These are phyloP conservation scores for Glaciozyma antarctica DNA, from an alignment of 768 basidiomycete species.

Conservation along the genomic window DNA sequence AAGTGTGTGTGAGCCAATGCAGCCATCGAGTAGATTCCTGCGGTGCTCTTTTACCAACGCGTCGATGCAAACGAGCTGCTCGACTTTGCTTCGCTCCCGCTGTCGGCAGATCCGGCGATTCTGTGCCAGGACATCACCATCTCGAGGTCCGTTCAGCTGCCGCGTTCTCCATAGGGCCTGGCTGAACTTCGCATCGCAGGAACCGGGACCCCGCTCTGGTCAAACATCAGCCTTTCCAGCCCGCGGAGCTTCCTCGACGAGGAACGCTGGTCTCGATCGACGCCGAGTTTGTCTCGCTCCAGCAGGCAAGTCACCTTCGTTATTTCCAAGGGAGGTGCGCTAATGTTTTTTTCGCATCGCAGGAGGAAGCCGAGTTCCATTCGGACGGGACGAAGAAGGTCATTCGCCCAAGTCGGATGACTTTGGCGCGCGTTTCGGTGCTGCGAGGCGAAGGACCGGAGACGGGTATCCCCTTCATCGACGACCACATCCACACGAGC, in stretches of 20 bases:
- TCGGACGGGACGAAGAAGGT: slow-evolving; percentile 93
- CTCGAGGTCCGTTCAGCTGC: slow-evolving; percentile 51
- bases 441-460: slow-evolving; percentile 72
- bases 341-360: too few species aligned
- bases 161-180: background rate
- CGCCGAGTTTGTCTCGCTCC: slow-evolving; percentile 95
- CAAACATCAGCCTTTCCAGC: slow-evolving; percentile 64
- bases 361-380: slow-evolving; percentile 92
- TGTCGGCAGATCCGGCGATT: slow-evolving; percentile 60
- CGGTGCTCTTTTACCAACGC: slow-evolving; percentile 82
- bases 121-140: slow-evolving; percentile 66
- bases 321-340: too few species aligned
- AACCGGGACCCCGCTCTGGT: slow-evolving; percentile 63
- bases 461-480: slow-evolving; percentile 84
- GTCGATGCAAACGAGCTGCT: slow-evolving; percentile 52
- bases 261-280: slow-evolving; percentile 91
- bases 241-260: slow-evolving; percentile 68
- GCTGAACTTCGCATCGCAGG: slow-evolving; percentile 42
- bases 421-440: slow-evolving; percentile 88
- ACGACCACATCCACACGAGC: slow-evolving; percentile 95
- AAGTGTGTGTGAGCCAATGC: too few species aligned
- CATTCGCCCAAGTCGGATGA: slow-evolving; percentile 78
- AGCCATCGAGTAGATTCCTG: slow-evolving; percentile 53
- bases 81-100: slow-evolving; percentile 58
- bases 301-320: slow-evolving; percentile 52